These are phyloP conservation scores for Thecaphora frezii DNA, from an alignment of 1,284 basidiomycete genomes.

Conservation along the genomic window DNA sequence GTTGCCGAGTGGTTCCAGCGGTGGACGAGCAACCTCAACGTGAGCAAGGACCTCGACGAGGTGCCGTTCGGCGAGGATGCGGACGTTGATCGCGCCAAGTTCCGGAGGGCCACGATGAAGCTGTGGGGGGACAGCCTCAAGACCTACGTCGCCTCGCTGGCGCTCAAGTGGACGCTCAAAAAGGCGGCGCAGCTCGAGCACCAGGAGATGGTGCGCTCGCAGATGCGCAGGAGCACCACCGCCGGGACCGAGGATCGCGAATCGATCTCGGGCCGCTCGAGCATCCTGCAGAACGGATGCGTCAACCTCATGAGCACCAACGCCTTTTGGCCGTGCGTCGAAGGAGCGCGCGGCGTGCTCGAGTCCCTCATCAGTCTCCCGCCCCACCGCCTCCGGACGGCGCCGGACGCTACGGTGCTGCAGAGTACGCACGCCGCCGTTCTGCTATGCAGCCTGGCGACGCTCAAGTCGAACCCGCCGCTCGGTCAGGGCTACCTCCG, in stretches of 20 bases:
- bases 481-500: slow-evolving; percentile 26
- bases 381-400: slow-evolving; percentile 12
- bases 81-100: slow-evolving; percentile 13
- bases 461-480: slow-evolving; percentile 26
- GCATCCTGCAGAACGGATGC: slow-evolving; percentile 20
- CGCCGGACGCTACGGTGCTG: slow-evolving; percentile 29
- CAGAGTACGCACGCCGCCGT: slow-evolving; percentile 32
- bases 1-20: slow-evolving; percentile 30
- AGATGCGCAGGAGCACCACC: slow-evolving; percentile 25
- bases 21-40: slow-evolving; percentile 25
- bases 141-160: slow-evolving; percentile 33
- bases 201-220: slow-evolving; percentile 33
- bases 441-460: slow-evolving; percentile 32
- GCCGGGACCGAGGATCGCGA: slow-evolving; percentile 26
- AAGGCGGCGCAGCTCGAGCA: slow-evolving; percentile 32
- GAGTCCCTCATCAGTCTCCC: slow-evolving; percentile 21
- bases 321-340: slow-evolving; percentile 37
- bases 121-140: slow-evolving; percentile 39
- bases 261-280: slow-evolving; percentile 19
- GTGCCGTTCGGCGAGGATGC: slow-evolving; percentile 15
- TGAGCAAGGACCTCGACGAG: slow-evolving; percentile 25
- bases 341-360: slow-evolving; percentile 25
- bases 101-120: slow-evolving; percentile 22
- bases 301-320: slow-evolving; percentile 28
- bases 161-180: slow-evolving; percentile 32